phyloP scores from a whole-genome alignment of 768 basidiomycete genomes.

The Russula olivacea region DNA sequence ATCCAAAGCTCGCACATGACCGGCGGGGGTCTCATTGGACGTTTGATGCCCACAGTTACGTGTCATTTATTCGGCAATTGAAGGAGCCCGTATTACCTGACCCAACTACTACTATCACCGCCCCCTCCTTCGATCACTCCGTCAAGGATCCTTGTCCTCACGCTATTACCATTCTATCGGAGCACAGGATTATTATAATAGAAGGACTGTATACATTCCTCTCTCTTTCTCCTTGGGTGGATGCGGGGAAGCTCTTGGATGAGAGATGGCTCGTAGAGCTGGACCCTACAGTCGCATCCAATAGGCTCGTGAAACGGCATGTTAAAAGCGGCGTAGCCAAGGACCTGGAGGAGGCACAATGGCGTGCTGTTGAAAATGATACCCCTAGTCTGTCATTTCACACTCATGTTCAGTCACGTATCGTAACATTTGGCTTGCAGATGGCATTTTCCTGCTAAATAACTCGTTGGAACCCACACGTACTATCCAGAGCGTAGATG shows the following conservation, averaged over 20 bases:
- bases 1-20: constrained; percentile 72
- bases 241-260: constrained; percentile 59
- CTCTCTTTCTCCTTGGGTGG: constrained; percentile 63
- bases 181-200: constrained; percentile 74
- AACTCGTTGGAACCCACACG: constrained; percentile 39
- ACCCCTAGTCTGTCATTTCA: constrained; percentile 53
- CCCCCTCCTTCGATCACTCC: constrained; percentile 83
- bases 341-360: constrained; percentile 54
- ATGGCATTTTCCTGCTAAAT: constrained; percentile 39
- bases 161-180: constrained; percentile 49
- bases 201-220: constrained; percentile 89
- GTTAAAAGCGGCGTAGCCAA: constrained; percentile 70
- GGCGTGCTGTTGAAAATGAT: constrained; percentile 75
- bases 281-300: constrained; percentile 48
- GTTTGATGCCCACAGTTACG: constrained; percentile 72
- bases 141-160: constrained; percentile 76
- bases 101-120: constrained; percentile 39
- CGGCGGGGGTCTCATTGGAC: constrained; percentile 88
- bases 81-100: constrained; percentile 33
- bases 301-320: constrained; percentile 64
- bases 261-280: constrained; percentile 73
- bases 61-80: constrained; percentile 56
- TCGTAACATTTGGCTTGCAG: constrained; percentile 26
- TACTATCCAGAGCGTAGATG: constrained; percentile 40
- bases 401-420: neutral